phyloP scores from a whole-genome alignment of 352 stramenopile species.

The Halophytophthora batemanensis region DNA sequence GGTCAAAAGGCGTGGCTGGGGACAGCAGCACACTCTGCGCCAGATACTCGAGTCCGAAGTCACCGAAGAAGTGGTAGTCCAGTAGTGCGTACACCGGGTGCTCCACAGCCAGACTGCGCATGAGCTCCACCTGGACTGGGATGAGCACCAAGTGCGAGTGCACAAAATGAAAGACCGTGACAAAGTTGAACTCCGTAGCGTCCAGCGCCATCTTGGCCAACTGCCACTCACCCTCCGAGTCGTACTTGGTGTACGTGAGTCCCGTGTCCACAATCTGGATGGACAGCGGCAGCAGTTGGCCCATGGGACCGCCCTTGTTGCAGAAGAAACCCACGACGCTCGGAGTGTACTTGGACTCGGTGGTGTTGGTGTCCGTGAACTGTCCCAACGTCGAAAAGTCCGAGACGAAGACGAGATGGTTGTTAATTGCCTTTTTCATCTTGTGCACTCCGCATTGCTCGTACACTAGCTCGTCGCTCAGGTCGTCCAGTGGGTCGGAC shows the following conservation, averaged over 20 bases:
- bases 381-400: conserved; percentile 22
- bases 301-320: conserved; percentile 9
- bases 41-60: conserved; percentile 33
- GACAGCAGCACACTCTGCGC: conserved; percentile 18
- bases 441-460: conserved; percentile 15
- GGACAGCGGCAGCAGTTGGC: conserved; percentile 24
- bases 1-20: conserved; percentile 21
- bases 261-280: conserved; percentile 29
- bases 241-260: conserved; percentile 25
- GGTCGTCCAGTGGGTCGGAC: conserved; percentile 14
- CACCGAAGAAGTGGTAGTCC: conserved; percentile 29
- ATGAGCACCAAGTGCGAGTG: conserved; percentile 29
- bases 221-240: conserved; percentile 27
- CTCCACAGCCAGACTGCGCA: conserved; percentile 26
- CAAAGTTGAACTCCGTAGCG: conserved; percentile 28
- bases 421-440: conserved; percentile 15
- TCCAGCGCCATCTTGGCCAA: conserved; percentile 42
- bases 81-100: conserved; percentile 41
- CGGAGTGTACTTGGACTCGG: conserved; percentile 24
- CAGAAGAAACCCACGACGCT: conserved; percentile 40
- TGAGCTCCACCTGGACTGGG: conserved; percentile 42
- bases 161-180: conserved; percentile 25
- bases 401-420: conserved; percentile 22
- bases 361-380: conserved; percentile 20
- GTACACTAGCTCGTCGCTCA: conserved; percentile 7